Evolutionary conservation across 176 grass and related monocot genomes (phyloP).

Genomic region (Thalia dealbata): DNA sequence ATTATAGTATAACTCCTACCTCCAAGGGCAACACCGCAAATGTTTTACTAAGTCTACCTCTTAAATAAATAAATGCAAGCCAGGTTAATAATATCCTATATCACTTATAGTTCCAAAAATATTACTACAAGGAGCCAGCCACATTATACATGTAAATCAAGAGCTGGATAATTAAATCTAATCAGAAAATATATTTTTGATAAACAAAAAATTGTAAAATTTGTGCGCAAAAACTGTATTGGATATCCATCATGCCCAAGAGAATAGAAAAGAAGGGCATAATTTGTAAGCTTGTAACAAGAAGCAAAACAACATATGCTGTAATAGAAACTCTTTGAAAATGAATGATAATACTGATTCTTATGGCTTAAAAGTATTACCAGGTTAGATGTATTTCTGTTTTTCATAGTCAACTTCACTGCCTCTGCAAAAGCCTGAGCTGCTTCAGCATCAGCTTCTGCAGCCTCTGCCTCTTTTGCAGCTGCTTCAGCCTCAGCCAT

Average conservation of each 20-base stretch:
- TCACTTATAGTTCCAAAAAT: not conserved
- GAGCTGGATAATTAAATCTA: not conserved
- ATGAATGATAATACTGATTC: not conserved
- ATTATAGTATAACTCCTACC: not conserved
- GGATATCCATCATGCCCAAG: too few relatives aligned
- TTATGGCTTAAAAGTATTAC: conserved; percentile 25
- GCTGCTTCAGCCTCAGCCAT: conserved; percentile 82
- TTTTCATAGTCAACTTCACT: conserved; percentile 39
- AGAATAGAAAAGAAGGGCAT: too few relatives aligned
- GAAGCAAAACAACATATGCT: too few relatives aligned
- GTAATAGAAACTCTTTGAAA: too few relatives aligned
- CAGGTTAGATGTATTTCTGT: conserved; percentile 48
- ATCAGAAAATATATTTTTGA: too few relatives aligned
- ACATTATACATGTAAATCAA: not conserved
- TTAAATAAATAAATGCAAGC: not conserved
- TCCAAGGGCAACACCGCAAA: not conserved
- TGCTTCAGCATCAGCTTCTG: conserved; percentile 71
- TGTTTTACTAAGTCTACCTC: not conserved
- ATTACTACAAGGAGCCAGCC: not conserved
- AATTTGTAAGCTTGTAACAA: too few relatives aligned
- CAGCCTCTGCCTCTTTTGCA: conserved; percentile 62
- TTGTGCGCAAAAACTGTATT: too few relatives aligned
- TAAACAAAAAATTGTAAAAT: too few relatives aligned
- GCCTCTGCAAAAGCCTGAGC: conserved; percentile 77
- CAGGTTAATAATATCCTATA: not conserved